A percentile compares a stretch with the other conserved stretches of the same genome.
phyloP scores from a whole-genome alignment of 1,139 yeast genomes.

The Citeromyces hawaiiensis region DNA sequence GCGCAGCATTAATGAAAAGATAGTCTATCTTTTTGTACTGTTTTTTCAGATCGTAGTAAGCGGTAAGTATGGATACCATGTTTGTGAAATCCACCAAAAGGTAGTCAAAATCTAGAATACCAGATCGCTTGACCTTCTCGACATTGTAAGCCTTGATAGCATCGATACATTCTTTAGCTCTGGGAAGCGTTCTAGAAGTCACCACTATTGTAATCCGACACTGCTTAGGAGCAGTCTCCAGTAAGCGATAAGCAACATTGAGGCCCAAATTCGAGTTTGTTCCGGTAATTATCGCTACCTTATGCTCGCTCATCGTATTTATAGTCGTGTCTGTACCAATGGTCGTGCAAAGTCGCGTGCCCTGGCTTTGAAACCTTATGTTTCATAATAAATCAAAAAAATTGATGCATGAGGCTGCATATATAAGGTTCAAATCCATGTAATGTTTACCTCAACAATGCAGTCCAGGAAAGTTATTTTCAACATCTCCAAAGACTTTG shows the following conservation, averaged over 20 bases:
- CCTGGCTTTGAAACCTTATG: not conserved
- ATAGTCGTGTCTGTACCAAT: not conserved
- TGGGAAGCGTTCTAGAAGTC: constrained; percentile 79
- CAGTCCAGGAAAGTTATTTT: constrained; percentile 11
- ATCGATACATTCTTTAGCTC: constrained; percentile 65
- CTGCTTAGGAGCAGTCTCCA: constrained; percentile 40
- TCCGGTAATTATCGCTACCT: constrained; percentile 47
- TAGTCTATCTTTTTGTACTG: constrained; percentile 60
- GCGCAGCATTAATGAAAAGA: constrained; percentile 80
- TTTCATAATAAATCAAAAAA: not conserved
- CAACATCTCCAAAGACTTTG: constrained; percentile 22
- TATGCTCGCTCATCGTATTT: constrained; percentile 10
- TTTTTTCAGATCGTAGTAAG: constrained; percentile 54
- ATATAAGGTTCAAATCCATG: not conserved
- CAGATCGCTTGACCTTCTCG: constrained; percentile 24
- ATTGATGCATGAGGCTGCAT: not conserved
- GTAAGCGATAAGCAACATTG: constrained; percentile 68
- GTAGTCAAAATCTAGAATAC: constrained; percentile 72
- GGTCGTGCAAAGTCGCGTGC: too few relatives aligned
- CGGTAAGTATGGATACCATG: constrained; percentile 74
- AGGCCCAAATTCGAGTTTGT: constrained; percentile 74
- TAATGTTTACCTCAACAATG: not conserved
- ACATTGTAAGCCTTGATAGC: constrained; percentile 39
- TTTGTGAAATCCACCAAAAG: constrained; percentile 77
- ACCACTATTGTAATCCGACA: constrained; percentile 63